These are phyloP conservation scores for Penicillium lagena DNA, from an alignment of 495 filamentous ascomycete species.

Conservation along the genomic window DNA sequence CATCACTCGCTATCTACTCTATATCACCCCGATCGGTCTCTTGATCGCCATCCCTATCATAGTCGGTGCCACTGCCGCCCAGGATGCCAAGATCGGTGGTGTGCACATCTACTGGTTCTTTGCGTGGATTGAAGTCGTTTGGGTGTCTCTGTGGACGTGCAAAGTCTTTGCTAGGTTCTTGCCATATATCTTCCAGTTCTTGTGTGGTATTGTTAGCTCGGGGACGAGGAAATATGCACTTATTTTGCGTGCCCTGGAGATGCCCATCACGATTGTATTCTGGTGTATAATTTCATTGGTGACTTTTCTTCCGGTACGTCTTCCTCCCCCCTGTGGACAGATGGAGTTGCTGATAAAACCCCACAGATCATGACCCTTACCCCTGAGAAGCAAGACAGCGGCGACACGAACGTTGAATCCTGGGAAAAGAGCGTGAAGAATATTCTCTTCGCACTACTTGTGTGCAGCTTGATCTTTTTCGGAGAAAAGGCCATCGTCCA, in stretches of 20 bases:
- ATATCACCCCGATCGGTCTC: constrained; percentile 71
- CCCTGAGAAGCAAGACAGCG: constrained; percentile 17
- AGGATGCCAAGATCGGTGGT: constrained; percentile 50
- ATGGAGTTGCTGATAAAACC: neutral
- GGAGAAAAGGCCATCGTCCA: constrained; percentile 81
- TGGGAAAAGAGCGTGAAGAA: constrained; percentile 63
- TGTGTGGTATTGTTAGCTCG: constrained; percentile 83
- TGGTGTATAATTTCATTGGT: constrained; percentile 78
- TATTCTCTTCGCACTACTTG: constrained; percentile 68
- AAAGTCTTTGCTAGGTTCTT: constrained; percentile 76
- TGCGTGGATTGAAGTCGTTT: constrained; percentile 86
- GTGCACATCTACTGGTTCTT: constrained; percentile 76
- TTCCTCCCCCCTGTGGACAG: neutral
- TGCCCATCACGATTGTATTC: constrained; percentile 79
- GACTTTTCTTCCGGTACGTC: constrained; percentile 62
- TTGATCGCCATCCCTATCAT: constrained; percentile 78
- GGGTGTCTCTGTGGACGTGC: constrained; percentile 80
- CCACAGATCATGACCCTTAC: constrained; percentile 41
- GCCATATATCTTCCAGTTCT: constrained; percentile 78
- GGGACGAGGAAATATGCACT: constrained; percentile 90
- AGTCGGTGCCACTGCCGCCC: constrained; percentile 53
- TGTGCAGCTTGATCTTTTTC: constrained; percentile 71
- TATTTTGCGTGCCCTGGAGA: constrained; percentile 71
- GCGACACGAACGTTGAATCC: constrained; percentile 26
- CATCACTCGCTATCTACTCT: constrained; percentile 82